A percentile compares a stretch with the other conserved stretches of the same genome.
phyloP scores from a whole-genome alignment of 345 rosid species.

The Boechera divaricarpa region DNA sequence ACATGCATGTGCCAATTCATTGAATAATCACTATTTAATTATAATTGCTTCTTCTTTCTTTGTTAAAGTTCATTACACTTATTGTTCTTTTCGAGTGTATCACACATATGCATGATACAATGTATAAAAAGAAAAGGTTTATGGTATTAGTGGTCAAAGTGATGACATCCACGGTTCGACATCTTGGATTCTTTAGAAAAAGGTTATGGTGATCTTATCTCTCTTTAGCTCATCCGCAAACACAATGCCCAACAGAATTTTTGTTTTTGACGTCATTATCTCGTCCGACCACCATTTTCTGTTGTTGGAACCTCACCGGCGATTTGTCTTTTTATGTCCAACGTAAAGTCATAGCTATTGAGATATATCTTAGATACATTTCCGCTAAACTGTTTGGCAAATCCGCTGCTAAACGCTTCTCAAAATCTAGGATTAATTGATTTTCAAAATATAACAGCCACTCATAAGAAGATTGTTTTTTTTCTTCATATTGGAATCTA shows the following conservation, averaged over 20 bases:
- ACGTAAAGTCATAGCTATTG: neutral
- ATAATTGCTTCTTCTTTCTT: neutral
- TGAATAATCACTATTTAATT: neutral
- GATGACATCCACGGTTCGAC: slow-evolving; percentile 20
- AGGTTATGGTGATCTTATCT: slow-evolving; percentile 2
- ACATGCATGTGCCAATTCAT: slow-evolving; percentile 26
- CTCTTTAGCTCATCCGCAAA: slow-evolving; percentile 6
- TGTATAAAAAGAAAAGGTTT: neutral
- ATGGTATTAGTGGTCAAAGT: neutral
- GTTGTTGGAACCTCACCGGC: neutral
- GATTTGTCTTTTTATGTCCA: neutral
- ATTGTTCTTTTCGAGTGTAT: slow-evolving; percentile 1
- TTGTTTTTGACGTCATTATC: neutral
- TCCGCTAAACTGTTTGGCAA: neutral
- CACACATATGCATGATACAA: slow-evolving; percentile 5
- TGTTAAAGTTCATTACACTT: slow-evolving; percentile 10
- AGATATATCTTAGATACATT: neutral
- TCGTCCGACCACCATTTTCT: neutral
- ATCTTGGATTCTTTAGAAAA: neutral
- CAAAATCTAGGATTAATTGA: neutral
- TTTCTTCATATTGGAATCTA: neutral
- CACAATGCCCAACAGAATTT: neutral
- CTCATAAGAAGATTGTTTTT: too few relatives aligned
- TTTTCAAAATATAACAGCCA: neutral
- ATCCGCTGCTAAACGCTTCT: neutral